These are phyloP conservation scores for Microcyclosporella mali DNA, from an alignment of 2,329 filamentous ascomycete genomes.

Conservation along the genomic window DNA sequence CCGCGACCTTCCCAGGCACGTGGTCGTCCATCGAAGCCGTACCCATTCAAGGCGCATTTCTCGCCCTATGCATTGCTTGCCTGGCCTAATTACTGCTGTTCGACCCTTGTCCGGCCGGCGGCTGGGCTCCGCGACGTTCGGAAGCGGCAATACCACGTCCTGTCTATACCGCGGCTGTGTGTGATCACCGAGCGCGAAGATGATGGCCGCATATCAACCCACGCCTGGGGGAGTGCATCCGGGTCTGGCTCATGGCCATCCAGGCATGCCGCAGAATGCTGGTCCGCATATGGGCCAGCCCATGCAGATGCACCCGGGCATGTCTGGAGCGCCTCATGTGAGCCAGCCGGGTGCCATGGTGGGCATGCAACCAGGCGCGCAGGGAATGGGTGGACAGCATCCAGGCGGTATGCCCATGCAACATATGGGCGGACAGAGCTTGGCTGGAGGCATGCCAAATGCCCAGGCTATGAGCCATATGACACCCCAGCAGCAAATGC, in stretches of 20 bases:
- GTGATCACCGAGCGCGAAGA: constrained; percentile 33
- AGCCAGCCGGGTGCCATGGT: constrained; percentile 67
- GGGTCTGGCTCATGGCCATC: constrained; percentile 59
- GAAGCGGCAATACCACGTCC: constrained; percentile 31
- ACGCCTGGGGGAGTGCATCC: constrained; percentile 62
- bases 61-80: constrained; percentile 27
- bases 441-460: constrained; percentile 48
- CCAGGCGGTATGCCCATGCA: constrained; percentile 32
- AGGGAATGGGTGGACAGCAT: constrained; percentile 28
- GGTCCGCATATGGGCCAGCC: constrained; percentile 64
- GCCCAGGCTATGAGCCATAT: constrained; percentile 68
- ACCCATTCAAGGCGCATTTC: constrained; percentile 3
- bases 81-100: constrained; percentile 22
- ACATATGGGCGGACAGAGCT: constrained; percentile 35
- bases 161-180: constrained; percentile 6
- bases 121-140: constrained; percentile 14
- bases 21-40: constrained; percentile 9
- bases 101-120: constrained; percentile 25
- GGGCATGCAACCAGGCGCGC: constrained; percentile 65
- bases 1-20: constrained; percentile 11
- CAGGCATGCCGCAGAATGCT: constrained; percentile 60
- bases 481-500: constrained; percentile 54
- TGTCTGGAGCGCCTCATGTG: constrained; percentile 66
- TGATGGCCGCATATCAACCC: constrained; percentile 68
- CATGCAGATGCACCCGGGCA: constrained; percentile 64